Evolutionary conservation across 2,329 filamentous ascomycete species (phyloP), one percentile per base, ranked within the genome.

Genomic region (Pseudofabraea citricarpa): DNA sequence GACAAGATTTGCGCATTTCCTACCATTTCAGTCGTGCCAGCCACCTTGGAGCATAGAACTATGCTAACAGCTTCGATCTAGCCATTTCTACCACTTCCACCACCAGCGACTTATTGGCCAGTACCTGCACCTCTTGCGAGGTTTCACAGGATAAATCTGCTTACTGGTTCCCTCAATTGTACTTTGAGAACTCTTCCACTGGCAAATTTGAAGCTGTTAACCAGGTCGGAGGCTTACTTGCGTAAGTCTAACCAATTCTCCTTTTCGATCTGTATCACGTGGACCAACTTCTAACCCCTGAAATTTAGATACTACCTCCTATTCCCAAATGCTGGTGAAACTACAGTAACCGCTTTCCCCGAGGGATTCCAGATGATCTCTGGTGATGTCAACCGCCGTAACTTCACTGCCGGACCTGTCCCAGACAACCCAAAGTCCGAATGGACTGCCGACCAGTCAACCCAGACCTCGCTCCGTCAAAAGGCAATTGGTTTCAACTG

Each of bases 401-500:
- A 79, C 57, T 94, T 87, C 66, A 79, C 77, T 9, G 35, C 35
- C 15, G 35, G 35, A 44, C 78, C 83, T 0, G 75, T 87, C 50
- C 83, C 83, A 2, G 79, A 83, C 51, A 72, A 79, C 3, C 67
- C 68, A 48, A 87, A 89, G 66, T 89, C 87, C 10, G 51, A 65
- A 19, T 96, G 90, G 90, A 65, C 65, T 19, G 60, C 65, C 4
- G 66, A 62, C 2, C 75, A 78, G 56, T 85, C 83, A 9, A 65
- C 60, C 36, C 90, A 95, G 69, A 64, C 66, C 13, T 77, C 82
- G 41, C 76, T 96, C 27, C 70, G 69, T 40, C 85, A 95, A 70
- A 89, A 90, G 49, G 88, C 90, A 8, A 56, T 96, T 21, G 91
- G 93, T 3, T 95, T 95, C 77, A 97, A 97, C 73, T 97, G 93